phyloP scores from a whole-genome alignment of 2,329 filamentous ascomycete genomes.

The Fusarium fujikuroi region DNA sequence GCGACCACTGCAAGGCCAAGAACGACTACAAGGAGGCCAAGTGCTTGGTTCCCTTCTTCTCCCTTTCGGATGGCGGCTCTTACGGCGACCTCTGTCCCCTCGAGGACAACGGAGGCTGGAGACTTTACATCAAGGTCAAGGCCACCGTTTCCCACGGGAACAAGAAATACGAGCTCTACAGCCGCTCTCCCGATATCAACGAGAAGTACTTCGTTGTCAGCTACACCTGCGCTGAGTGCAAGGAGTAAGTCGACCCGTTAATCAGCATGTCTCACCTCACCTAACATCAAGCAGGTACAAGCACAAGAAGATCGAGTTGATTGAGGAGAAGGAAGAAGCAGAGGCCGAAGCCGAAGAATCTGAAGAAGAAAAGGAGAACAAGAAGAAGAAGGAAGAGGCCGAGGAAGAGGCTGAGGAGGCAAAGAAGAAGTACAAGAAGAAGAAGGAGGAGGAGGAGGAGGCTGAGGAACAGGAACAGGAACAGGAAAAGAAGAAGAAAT shows the following conservation, averaged over 20 bases:
- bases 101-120: slow-evolving; percentile 42
- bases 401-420: not conserved
- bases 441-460: not conserved
- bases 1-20: slow-evolving; percentile 38
- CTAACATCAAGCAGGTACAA: slow-evolving; percentile 16
- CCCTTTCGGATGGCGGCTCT: slow-evolving; percentile 39
- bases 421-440: not conserved
- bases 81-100: slow-evolving; percentile 43
- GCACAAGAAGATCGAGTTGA: slow-evolving; percentile 27
- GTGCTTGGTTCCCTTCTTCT: slow-evolving; percentile 43
- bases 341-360: not conserved
- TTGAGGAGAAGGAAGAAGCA: not conserved
- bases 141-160: slow-evolving; percentile 35
- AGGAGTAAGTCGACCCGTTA: slow-evolving; percentile 15
- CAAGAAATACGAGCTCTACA: slow-evolving; percentile 41
- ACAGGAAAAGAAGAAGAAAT: slow-evolving; percentile 4
- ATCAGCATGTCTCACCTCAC: not conserved
- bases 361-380: not conserved
- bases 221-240: slow-evolving; percentile 45
- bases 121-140: slow-evolving; percentile 45
- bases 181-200: slow-evolving; percentile 32
- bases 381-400: not conserved
- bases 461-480: no score
- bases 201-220: slow-evolving; percentile 43
- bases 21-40: slow-evolving; percentile 39